phyloP scores from a whole-genome alignment of 495 filamentous ascomycete species.

The Bacidia rubella region DNA sequence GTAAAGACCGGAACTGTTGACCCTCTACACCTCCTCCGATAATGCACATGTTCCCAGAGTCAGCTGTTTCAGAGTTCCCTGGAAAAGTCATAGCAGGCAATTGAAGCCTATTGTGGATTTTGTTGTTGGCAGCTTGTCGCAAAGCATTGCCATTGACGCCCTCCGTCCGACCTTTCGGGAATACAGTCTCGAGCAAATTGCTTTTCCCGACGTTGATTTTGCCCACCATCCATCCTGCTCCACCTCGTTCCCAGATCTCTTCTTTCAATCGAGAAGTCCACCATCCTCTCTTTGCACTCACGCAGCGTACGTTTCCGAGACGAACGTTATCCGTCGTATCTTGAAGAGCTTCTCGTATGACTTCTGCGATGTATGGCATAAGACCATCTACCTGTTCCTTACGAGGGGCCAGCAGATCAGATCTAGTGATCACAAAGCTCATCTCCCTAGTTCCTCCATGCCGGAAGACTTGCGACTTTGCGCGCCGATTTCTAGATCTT shows the following conservation, averaged over 20 bases:
- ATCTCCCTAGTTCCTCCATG: constrained; percentile 46
- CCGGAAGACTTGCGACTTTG: constrained; percentile 46
- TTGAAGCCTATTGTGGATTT: background rate
- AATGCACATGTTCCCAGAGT: background rate
- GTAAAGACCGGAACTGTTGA: too few species aligned
- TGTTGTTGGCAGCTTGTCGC: constrained; percentile 3
- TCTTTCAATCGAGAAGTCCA: constrained; percentile 81
- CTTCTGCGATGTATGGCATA: constrained; percentile 65
- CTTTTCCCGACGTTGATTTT: constrained; percentile 97
- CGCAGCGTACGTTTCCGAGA: constrained; percentile 69
- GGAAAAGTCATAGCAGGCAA: background rate
- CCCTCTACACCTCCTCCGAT: background rate
- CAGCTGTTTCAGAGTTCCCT: background rate
- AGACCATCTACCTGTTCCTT: constrained; percentile 68
- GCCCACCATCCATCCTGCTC: constrained; percentile 95
- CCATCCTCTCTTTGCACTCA: constrained; percentile 73
- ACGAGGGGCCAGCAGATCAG: constrained; percentile 68
- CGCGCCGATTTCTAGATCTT: constrained; percentile 63
- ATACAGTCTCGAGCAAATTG: constrained; percentile 69
- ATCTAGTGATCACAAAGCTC: constrained; percentile 79
- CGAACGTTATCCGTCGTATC: constrained; percentile 45
- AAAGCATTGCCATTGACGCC: constrained; percentile 5
- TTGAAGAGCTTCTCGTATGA: constrained; percentile 60
- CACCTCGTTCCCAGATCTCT: constrained; percentile 62
- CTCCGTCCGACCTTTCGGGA: constrained; percentile 54